Percentiles rank a stretch among this genome's conserved stretches.
Evolutionary conservation across 2,329 filamentous ascomycete species (phyloP).

Genomic region (Stagonosporopsis cucurbitacearum): DNA sequence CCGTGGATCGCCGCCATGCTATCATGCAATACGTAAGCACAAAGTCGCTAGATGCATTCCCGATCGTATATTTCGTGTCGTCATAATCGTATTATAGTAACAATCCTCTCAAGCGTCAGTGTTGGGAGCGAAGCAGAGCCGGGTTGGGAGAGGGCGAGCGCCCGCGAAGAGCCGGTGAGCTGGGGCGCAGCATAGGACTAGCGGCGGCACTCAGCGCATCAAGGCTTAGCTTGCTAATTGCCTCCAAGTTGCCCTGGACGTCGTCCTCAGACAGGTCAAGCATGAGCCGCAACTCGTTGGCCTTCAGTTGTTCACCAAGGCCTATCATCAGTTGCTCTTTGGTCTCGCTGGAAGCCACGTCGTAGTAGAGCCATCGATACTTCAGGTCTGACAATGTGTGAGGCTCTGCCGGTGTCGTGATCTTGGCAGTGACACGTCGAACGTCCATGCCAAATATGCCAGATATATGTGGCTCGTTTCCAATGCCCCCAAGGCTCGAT

Average conservation of each 20-base stretch:
- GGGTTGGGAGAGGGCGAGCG: slow-evolving; percentile 45
- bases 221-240: slow-evolving; percentile 47
- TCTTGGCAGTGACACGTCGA: slow-evolving; percentile 36
- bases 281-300: slow-evolving; percentile 47
- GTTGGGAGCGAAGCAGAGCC: slow-evolving; percentile 26
- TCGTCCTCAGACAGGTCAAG: slow-evolving; percentile 46
- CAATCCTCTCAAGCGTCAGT: not conserved
- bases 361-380: slow-evolving; percentile 47
- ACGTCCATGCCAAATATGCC: slow-evolving; percentile 49
- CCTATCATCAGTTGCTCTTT: slow-evolving; percentile 48
- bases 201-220: slow-evolving; percentile 46
- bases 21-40: slow-evolving; percentile 1
- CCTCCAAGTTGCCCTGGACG: slow-evolving; percentile 44
- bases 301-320: slow-evolving; percentile 42
- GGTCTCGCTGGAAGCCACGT: slow-evolving; percentile 32
- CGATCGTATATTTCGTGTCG: slow-evolving; percentile 12
- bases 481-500: slow-evolving; percentile 38
- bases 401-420: slow-evolving; percentile 44
- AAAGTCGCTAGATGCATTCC: not conserved
- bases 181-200: slow-evolving; percentile 46
- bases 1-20: not conserved
- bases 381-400: slow-evolving; percentile 42
- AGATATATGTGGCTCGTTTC: slow-evolving; percentile 40
- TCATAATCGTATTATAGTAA: slow-evolving; percentile 3
- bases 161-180: slow-evolving; percentile 44